phyloP scores from a whole-genome alignment of 2,329 filamentous ascomycete species.

The Cladosporium sphaerospermum region DNA sequence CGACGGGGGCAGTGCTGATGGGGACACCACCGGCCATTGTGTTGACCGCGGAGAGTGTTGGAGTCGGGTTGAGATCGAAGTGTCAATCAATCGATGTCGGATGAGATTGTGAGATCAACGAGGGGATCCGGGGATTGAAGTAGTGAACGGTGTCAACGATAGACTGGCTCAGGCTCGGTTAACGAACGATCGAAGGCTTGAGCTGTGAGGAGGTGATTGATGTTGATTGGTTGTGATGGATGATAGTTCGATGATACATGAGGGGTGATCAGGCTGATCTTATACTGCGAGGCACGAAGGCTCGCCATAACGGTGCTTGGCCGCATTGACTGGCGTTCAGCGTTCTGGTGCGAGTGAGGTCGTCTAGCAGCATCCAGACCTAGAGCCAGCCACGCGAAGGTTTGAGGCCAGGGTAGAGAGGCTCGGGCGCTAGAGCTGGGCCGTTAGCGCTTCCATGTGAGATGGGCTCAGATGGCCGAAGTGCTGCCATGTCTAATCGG shows the following conservation, averaged over 20 bases:
- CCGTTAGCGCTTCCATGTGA: background rate
- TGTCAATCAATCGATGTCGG: background rate
- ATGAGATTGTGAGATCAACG: background rate
- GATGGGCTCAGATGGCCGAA: constrained; percentile 1
- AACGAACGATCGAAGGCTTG: constrained; percentile 5
- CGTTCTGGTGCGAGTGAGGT: constrained; percentile 4
- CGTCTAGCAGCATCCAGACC: constrained; percentile 10
- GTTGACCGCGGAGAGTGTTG: background rate
- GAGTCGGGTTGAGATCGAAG: background rate
- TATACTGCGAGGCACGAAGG: background rate
- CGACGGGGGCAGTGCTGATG: constrained; percentile 31
- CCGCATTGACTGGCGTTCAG: background rate
- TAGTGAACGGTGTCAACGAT: background rate
- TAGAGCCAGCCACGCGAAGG: background rate
- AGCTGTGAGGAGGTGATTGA: background rate
- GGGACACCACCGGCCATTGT: constrained; percentile 38
- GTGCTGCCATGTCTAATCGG: background rate
- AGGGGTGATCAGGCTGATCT: constrained; percentile 9
- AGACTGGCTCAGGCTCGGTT: background rate
- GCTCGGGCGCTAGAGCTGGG: constrained; percentile 6
- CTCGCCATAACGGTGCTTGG: constrained; percentile 3
- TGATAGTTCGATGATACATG: constrained; percentile 3
- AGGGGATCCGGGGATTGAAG: background rate
- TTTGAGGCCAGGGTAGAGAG: background rate
- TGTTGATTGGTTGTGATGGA: constrained; percentile 4